A percentile compares a stretch with the other conserved stretches of the same genome.
Conservation (phyloP, 2,329 filamentous ascomycete genomes). For the Uncinocarpus reesii region DNA sequence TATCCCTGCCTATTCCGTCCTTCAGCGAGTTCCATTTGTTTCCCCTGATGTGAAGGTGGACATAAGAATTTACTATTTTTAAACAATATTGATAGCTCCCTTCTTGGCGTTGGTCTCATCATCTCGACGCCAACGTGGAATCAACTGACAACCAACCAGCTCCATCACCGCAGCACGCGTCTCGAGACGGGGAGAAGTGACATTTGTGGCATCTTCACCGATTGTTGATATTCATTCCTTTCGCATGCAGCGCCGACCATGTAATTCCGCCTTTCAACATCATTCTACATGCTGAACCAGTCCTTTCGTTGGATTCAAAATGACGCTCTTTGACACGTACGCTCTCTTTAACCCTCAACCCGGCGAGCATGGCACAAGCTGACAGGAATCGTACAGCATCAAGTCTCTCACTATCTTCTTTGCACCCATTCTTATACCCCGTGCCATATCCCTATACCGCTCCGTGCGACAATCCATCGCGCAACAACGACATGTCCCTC, state of each 20-base stretch:
- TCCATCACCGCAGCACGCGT: too few species aligned
- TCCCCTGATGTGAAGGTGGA: background rate
- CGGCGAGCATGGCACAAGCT: background rate
- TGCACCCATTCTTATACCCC: conserved; percentile 34
- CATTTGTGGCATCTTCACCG: background rate
- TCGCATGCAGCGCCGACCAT: background rate
- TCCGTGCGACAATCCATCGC: conserved; percentile 26
- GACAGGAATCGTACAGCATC: conserved; percentile 24
- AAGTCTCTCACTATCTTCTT: conserved; percentile 37
- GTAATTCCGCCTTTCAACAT: background rate
- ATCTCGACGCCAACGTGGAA: conserved; percentile 1
- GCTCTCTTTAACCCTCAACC: background rate
- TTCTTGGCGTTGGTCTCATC: background rate
- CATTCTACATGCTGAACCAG: background rate
- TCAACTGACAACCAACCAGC: too few species aligned
- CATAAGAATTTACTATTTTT: background rate
- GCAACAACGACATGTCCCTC: conserved; percentile 25
- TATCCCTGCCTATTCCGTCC: background rate
- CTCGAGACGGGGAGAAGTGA: too few species aligned
- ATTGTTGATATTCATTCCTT: background rate
- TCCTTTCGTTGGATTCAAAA: conserved; percentile 10
- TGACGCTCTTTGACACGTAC: conserved; percentile 18
- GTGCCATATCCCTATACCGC: conserved; percentile 31
- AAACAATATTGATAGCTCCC: background rate
- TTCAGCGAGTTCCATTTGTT: background rate